Evolutionary conservation across 2,329 filamentous ascomycete species (phyloP), one percentile per base, ranked within the genome.

Genomic region (Alternaria atra): DNA sequence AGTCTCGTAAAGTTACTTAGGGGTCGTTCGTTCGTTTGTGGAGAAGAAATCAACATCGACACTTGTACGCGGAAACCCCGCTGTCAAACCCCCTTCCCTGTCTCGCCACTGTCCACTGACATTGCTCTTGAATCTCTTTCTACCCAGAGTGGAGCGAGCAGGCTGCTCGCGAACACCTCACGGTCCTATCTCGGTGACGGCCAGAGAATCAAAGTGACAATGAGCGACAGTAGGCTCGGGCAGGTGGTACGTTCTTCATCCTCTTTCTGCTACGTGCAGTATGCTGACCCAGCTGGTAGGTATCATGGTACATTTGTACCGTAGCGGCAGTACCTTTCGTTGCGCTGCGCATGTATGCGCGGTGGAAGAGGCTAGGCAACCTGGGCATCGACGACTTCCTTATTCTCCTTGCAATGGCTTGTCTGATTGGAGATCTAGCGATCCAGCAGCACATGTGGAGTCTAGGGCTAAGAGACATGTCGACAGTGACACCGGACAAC

Each of bases 221-320:
- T 67, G 64, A 59, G 35, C 2, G 53, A 53, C 39, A 44, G 56
- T 37, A 66, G 60, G 23, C 54, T 65, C 23, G 71, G 67, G 35
- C 71, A 73, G 52, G 71, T 73, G 48, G 71, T 72, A 64, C 55
- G 69, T 64, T 20, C 37, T 40, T 23, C 34, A 32, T 25, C 30
- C n/a, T 23, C 44, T 20, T 13, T 46, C 13, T 25, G 13, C 17
- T 42, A 32, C 12, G 25, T 52, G 12, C 17, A 46, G 55, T n/a
- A n/a, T 15, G 42, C 58, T 69, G 34, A 66, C 27, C 17, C 20
- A 20, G 20, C 25, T 44, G 20, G 34, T 40, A 73, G 40, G 67
- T 71, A 53, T 81, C 80, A 6, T 68, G 73, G 66, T 77, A 80
- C 20, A 77, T 81, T 40, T 76, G 66, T 37, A 82, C 66, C 2